These are phyloP conservation scores for Diaporthe citriasiana DNA, from an alignment of 2,329 filamentous ascomycete species.

Conservation along the genomic window DNA sequence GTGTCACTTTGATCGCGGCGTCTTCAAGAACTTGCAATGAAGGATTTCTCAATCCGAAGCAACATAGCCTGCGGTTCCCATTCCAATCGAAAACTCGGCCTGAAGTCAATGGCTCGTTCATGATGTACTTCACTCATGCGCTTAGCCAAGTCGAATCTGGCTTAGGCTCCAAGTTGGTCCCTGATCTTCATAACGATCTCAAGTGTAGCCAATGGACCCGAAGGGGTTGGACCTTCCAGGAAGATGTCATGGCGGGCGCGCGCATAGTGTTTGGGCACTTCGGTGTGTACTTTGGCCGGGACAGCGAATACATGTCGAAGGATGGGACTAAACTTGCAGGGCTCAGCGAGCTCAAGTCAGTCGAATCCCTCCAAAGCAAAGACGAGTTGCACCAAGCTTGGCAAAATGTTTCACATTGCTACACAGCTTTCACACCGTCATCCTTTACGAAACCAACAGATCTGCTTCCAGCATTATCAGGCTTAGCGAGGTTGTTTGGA, in stretches of 20 bases:
- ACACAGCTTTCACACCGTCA: background rate
- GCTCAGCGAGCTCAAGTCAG: accelerated
- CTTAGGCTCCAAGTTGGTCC: background rate
- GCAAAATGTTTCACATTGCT: background rate
- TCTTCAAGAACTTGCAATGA: constrained; percentile 14
- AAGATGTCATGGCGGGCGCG: background rate
- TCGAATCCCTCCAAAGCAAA: background rate
- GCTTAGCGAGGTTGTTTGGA: background rate
- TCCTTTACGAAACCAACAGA: constrained; percentile 1
- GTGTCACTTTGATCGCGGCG: constrained; percentile 3
- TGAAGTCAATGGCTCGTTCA: background rate
- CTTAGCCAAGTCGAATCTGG: background rate
- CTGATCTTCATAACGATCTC: background rate
- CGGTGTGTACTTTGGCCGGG: background rate
- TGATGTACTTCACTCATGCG: background rate
- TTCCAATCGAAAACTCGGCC: background rate
- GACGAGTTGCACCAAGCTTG: background rate
- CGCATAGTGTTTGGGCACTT: background rate
- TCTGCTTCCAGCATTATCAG: constrained; percentile 18
- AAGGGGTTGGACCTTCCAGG: constrained; percentile 27
- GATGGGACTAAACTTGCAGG: background rate
- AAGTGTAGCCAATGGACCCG: background rate
- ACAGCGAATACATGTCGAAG: background rate
- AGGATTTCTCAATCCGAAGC: background rate
- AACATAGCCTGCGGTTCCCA: background rate